These are phyloP conservation scores for Sporothrix brunneoviolacea DNA, from an alignment of 2,329 filamentous ascomycete genomes.

Conservation along the genomic window DNA sequence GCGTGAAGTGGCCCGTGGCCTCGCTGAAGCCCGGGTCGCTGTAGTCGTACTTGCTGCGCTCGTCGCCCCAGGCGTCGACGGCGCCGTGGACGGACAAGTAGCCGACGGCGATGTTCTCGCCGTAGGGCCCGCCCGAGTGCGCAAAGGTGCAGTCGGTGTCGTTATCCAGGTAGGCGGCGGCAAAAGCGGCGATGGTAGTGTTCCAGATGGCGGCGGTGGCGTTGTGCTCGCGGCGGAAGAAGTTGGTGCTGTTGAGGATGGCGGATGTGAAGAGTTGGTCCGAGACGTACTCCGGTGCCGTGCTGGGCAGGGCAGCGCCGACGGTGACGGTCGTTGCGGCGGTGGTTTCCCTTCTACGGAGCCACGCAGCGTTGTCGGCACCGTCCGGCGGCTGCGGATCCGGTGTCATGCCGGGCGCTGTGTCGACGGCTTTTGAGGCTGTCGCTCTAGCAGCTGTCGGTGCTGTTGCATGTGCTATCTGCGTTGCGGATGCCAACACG, in stretches of 20 bases:
- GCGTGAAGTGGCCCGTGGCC: conserved; percentile 64
- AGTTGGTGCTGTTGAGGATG: conserved; percentile 61
- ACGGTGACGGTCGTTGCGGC: conserved; percentile 28
- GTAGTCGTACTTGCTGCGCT: conserved; percentile 55
- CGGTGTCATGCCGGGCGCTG: not conserved
- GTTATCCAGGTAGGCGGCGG: conserved; percentile 40
- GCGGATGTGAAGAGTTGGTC: conserved; percentile 39
- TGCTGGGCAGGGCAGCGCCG: conserved; percentile 28
- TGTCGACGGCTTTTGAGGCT: not conserved
- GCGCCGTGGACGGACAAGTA: conserved; percentile 49
- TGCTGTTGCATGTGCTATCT: not conserved
- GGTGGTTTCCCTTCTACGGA: not conserved
- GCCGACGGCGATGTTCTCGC: conserved; percentile 68
- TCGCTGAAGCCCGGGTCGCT: conserved; percentile 47
- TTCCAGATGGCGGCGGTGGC: conserved; percentile 59
- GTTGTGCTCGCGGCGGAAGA: conserved; percentile 57
- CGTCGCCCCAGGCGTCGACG: conserved; percentile 61
- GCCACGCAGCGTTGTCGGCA: not conserved
- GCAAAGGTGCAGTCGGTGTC: conserved; percentile 38
- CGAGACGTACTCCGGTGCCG: conserved; percentile 31
- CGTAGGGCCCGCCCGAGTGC: conserved; percentile 57
- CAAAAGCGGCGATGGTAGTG: conserved; percentile 50
- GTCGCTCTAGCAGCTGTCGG: no score
- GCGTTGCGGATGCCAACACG: not conserved
- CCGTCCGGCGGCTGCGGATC: not conserved